Conservation (phyloP, 495 filamentous ascomycete genomes). For the Penicillium goetzii region DNA sequence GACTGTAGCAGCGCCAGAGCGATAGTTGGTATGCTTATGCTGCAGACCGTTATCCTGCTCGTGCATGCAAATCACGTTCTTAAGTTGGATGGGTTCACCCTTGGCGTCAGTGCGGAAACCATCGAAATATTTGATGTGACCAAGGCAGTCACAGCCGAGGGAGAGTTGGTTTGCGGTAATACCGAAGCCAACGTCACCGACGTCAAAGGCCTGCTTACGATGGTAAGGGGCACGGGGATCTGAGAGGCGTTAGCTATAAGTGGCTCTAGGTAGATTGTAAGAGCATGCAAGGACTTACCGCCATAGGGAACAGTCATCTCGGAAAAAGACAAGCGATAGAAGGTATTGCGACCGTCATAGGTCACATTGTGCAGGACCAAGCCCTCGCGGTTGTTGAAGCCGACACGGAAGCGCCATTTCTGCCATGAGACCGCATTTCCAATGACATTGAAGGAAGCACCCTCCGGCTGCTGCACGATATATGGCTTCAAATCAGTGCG, state of each 20-base stretch:
- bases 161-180: slow-evolving; percentile 68
- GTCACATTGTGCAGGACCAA: slow-evolving; percentile 65
- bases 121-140: slow-evolving; percentile 68
- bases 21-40: slow-evolving; percentile 74
- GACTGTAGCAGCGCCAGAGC: slow-evolving; percentile 60
- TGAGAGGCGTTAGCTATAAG: slow-evolving; percentile 19
- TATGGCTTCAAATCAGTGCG: slow-evolving; percentile 74
- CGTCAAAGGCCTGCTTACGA: slow-evolving; percentile 74
- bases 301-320: slow-evolving; percentile 77
- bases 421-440: slow-evolving; percentile 59
- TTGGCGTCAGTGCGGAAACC: slow-evolving; percentile 58
- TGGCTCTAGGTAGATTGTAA: background rate
- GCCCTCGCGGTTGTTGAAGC: slow-evolving; percentile 68
- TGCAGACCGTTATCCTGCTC: slow-evolving; percentile 71
- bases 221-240: slow-evolving; percentile 71
- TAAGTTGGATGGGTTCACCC: slow-evolving; percentile 56
- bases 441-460: slow-evolving; percentile 64
- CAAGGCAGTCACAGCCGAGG: slow-evolving; percentile 71
- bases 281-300: slow-evolving; percentile 27
- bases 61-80: slow-evolving; percentile 68
- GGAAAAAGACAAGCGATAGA: slow-evolving; percentile 74
- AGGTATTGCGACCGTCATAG: slow-evolving; percentile 70
- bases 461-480: slow-evolving; percentile 76
- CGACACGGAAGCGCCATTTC: slow-evolving; percentile 70
- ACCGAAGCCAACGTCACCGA: slow-evolving; percentile 70